Evolutionary conservation across 192 early-diverging fungal species (phyloP).

Genomic region (Coemansia sp.): DNA sequence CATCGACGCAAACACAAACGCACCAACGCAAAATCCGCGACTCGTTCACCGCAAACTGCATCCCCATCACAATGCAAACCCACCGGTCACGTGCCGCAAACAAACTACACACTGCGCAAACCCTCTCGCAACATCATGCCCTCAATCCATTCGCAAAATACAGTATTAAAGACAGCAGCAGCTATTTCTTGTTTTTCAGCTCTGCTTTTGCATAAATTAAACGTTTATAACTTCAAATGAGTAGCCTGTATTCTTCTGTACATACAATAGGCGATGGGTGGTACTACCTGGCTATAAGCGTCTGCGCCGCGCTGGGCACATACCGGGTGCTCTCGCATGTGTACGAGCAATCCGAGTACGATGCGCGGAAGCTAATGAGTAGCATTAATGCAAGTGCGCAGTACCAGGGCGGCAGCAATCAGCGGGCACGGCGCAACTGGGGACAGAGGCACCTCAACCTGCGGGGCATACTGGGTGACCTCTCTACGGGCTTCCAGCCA

Average conservation of each 20-base stretch:
- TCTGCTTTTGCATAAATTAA: background rate
- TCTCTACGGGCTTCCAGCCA: background rate
- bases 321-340: conserved; percentile 36
- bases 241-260: conserved; percentile 5
- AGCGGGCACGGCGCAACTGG: background rate
- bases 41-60: no score
- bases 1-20: no score
- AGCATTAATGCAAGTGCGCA: background rate
- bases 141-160: no score
- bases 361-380: background rate
- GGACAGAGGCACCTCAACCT: background rate
- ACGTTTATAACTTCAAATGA: background rate
- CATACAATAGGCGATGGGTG: conserved; percentile 2
- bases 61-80: no score
- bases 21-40: no score
- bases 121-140: no score
- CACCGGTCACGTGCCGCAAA: no score
- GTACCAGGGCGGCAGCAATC: no score
- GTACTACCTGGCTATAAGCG: conserved; percentile 13
- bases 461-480: background rate
- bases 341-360: conserved; percentile 30
- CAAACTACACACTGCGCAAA: no score
- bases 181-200: background rate
- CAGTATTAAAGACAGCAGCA: no score
- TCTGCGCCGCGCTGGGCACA: conserved; percentile 20